Base-by-base conservation (phyloP, 2,329 filamentous ascomycete genomes). In the Diaporthe amygdali region DNA sequence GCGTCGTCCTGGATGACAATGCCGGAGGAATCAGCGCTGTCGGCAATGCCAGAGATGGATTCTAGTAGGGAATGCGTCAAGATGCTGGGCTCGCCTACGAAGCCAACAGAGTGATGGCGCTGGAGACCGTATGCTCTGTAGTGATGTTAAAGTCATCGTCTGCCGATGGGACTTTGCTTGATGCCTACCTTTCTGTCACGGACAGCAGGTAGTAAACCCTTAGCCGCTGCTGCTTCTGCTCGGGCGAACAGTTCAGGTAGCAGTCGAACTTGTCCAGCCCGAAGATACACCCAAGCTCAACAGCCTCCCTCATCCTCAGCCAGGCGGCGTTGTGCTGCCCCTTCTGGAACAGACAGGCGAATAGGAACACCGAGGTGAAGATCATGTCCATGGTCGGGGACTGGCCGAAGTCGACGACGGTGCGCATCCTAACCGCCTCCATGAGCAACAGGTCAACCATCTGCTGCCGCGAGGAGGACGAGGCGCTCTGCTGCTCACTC, bases 301-400 rank as follows among this genome's bases (percentile, higher is more conserved):
- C 68, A 3, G 68, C 54, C 68, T 70, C 68, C 15, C 68, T 37
- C 41, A 70, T 61, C 37, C 68, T 49, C 10, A 70, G 68, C 68
- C 68, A 70, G 25, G 68, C 68, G 25, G 68, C 68, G n/a, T 70
- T 70, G 49, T 70, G 68, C 68, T 64, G 68, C 47, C 61, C 68
- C 15, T 70, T 70, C 27, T 70, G 68, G 27, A 70, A 70, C n/a
- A 70, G 37, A 30, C 68, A 70, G 47, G 68, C 68, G n/a, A 70
- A 70, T 2, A 70, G 37, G 15, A 70, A 70, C 25, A 70, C 56
- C 9, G 68, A 70, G 34, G 68, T 70, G 59, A 64, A 70, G 49
- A 70, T 70, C 68, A 70, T 70, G 27, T 70, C 68, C 32, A 70
- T 41, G 37, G 68, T 70, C 7, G 68, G 68, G n/a, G 55, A 41